Evolutionary conservation across 169 alveolate genomes (phyloP).

Genomic region (Fabrea salina): DNA sequence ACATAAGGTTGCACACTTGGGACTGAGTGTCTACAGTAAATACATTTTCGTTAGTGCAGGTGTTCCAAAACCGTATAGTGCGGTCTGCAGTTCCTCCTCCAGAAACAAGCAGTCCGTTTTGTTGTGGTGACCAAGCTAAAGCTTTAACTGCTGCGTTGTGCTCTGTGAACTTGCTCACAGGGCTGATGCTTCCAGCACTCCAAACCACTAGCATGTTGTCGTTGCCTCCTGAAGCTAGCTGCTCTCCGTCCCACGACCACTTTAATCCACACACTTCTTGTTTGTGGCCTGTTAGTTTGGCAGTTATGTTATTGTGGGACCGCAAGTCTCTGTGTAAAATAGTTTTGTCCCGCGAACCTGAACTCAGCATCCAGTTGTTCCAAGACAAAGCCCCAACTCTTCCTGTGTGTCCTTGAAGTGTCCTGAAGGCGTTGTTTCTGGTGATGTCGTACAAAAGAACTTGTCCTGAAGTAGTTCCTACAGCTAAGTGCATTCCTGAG

Average conservation of each 20-base stretch:
- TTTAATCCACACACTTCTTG: conserved; percentile 58
- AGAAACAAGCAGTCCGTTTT: conserved; percentile 88
- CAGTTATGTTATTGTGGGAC: conserved; percentile 6
- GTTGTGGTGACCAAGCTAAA: conserved; percentile 96
- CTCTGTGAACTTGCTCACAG: conserved; percentile 73
- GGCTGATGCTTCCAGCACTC: conserved; percentile 57
- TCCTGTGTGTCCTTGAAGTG: conserved; percentile 83
- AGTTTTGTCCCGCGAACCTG: conserved; percentile 91
- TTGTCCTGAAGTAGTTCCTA: conserved; percentile 87
- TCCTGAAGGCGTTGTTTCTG: conserved; percentile 17
- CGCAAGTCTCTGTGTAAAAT: conserved; percentile 86
- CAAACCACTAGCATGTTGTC: conserved; percentile 93
- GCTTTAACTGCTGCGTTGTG: conserved; percentile 95
- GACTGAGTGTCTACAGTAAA: conserved; percentile 88
- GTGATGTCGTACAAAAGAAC: conserved; percentile 43
- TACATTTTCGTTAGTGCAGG: conserved; percentile 76
- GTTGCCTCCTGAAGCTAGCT: conserved; percentile 95
- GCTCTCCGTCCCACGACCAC: conserved; percentile 60
- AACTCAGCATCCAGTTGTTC: conserved; percentile 82
- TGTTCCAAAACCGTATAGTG: conserved; percentile 93
- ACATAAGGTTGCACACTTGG: conserved; percentile 93
- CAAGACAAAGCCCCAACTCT: conserved; percentile 92
- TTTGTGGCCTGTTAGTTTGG: conserved; percentile 38
- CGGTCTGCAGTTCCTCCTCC: conserved; percentile 99
- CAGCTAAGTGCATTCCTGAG: conserved; percentile 85